A percentile compares a stretch with the other conserved stretches of the same genome.
Conservation (phyloP, 306 rosid species). For the Vigna radiata region DNA sequence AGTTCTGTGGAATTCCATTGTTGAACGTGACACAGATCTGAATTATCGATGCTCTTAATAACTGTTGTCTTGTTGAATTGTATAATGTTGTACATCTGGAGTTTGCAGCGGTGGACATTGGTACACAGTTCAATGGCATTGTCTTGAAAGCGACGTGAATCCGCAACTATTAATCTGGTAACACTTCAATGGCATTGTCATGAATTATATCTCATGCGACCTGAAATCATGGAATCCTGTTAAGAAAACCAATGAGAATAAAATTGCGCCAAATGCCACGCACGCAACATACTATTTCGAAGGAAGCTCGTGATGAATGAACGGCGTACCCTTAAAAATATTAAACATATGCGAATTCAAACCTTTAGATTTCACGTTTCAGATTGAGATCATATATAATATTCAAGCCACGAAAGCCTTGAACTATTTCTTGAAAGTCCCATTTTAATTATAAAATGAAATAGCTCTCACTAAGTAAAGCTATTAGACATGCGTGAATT, state of each 20-base stretch:
- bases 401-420: background rate
- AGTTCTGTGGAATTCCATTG: conserved; percentile 43
- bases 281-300: conserved; percentile 4
- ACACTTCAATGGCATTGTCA: background rate
- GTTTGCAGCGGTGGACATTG: conserved; percentile 18
- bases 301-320: conserved; percentile 25
- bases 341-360: background rate
- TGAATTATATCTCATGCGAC: background rate
- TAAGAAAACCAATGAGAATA: conserved; percentile 8
- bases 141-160: conserved; percentile 12
- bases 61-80: conserved; percentile 43
- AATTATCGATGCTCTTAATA: conserved; percentile 39
- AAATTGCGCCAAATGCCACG: conserved; percentile 22
- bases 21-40: conserved; percentile 38
- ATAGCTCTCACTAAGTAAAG: background rate
- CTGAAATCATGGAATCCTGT: conserved; percentile 32
- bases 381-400: background rate
- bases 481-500: background rate
- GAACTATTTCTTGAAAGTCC: background rate
- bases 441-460: background rate
- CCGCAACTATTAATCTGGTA: conserved; percentile 22
- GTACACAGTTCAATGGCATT: conserved; percentile 5
- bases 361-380: background rate
- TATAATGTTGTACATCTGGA: conserved; percentile 44
- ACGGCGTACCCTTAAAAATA: background rate